Evolutionary conservation across 495 filamentous ascomycete genomes (phyloP).

Genomic region (Podospora bellae-mahoneyi): DNA sequence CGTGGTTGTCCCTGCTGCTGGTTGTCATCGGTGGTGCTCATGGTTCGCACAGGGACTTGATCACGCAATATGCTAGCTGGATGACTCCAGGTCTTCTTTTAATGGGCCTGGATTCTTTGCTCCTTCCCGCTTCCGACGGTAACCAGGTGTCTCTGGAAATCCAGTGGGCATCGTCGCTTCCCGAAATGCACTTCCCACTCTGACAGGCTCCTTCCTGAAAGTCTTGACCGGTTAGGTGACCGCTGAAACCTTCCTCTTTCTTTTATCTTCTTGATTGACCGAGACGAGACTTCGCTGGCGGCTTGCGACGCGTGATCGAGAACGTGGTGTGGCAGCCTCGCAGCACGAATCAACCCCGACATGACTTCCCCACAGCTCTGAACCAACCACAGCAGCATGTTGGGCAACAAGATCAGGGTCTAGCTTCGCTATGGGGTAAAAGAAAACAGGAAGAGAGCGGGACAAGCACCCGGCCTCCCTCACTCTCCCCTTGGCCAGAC

Average conservation of each 20-base stretch:
- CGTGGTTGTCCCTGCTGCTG: slow-evolving; percentile 1
- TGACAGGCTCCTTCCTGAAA: background rate
- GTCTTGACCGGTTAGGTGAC: background rate
- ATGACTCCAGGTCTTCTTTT: slow-evolving; percentile 14
- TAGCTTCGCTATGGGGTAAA: slow-evolving; percentile 14
- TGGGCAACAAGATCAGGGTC: background rate
- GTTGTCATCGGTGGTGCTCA: slow-evolving; percentile 2
- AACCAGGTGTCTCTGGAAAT: background rate
- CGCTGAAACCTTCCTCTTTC: background rate
- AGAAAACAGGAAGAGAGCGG: slow-evolving; percentile 13
- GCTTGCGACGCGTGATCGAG: background rate
- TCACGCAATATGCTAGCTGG: slow-evolving; percentile 19
- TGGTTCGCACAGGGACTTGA: background rate
- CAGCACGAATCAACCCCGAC: background rate
- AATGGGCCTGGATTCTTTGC: background rate
- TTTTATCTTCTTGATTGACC: background rate
- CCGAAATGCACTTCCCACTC: background rate
- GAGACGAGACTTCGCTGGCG: too few species aligned
- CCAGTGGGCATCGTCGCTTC: background rate
- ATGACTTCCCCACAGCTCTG: slow-evolving; percentile 9
- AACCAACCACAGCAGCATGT: background rate
- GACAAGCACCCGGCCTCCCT: slow-evolving; percentile 10
- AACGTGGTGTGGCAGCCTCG: background rate
- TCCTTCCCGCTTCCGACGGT: slow-evolving; percentile 1
- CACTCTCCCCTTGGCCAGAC: background rate